A percentile compares a stretch with the other conserved stretches of the same genome.
Conservation (phyloP, 2,329 filamentous ascomycete species). For the Aureobasidium musti region DNA sequence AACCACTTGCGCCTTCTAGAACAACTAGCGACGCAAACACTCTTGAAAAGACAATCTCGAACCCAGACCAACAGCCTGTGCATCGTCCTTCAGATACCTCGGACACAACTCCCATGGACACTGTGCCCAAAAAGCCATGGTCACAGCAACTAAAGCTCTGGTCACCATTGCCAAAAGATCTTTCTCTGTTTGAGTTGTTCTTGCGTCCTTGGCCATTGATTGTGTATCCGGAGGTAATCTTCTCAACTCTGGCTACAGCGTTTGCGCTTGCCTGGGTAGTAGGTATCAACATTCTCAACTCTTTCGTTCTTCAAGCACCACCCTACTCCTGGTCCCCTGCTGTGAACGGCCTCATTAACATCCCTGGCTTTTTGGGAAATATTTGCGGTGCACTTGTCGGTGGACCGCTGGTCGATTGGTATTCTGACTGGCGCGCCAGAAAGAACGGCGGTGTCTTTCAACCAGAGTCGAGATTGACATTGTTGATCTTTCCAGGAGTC, state of each 20-base stretch:
- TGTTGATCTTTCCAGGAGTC: conserved; percentile 47
- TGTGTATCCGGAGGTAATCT: conserved; percentile 44
- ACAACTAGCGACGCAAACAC: neutral
- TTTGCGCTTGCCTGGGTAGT: conserved; percentile 45
- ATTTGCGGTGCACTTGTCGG: conserved; percentile 48
- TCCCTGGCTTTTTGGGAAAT: conserved; percentile 48
- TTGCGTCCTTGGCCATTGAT: conserved; percentile 44
- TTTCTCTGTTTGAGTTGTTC: conserved; percentile 43
- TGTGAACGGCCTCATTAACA: conserved; percentile 46
- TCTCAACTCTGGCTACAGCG: conserved; percentile 44
- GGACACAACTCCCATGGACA: conserved; percentile 2
- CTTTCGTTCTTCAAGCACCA: conserved; percentile 46
- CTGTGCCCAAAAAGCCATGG: conserved; percentile 41
- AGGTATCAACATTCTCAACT: conserved; percentile 45
- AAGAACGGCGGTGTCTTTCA: conserved; percentile 49
- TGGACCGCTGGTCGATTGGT: conserved; percentile 49
- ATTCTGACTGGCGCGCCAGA: conserved; percentile 47
- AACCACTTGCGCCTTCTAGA: conserved; percentile 12
- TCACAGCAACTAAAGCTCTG: conserved; percentile 42
- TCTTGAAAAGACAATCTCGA: conserved; percentile 31
- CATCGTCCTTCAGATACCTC: conserved; percentile 6
- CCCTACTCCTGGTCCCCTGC: conserved; percentile 44
- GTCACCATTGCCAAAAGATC: conserved; percentile 39
- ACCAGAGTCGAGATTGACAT: conserved; percentile 49
- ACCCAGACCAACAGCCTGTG: conserved; percentile 31